Base-by-base conservation (phyloP, 2,329 filamentous ascomycete genomes). In the Colletotrichum sp. region DNA sequence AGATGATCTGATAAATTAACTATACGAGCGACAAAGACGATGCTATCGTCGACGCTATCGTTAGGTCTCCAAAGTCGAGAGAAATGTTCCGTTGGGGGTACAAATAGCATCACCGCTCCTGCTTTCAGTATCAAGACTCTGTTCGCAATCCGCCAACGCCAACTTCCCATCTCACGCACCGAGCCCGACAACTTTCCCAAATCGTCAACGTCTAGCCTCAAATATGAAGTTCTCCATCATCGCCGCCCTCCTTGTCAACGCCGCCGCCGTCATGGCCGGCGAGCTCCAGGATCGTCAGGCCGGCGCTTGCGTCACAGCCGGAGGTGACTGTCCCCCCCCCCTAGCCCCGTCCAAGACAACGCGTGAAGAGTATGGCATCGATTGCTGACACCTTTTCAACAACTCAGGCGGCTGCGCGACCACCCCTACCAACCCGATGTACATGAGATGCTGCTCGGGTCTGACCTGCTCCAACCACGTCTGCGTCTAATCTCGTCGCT, bases 21-120 rank as follows among this genome's bases (percentile, higher is more conserved):
- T 22, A 13, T 7, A 22, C 44, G 44, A 49, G 6, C 1, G 6
- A 4, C 0, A 11, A 0, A 13, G 1, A 12, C 2, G 44, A n/a
- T 13, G 44, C 44, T 49, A 22, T 22, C n/a, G 44, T 4, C 2
- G 44, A 49, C 5, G 44, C 44, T 49, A 49, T 49, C 11, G 44
- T 22, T n/a, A 13, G 44, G 2, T 49, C 39, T 2, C 6, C 44
- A 19, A 30, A 39, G 36, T 39, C 36, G 36, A 19, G 1, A 39
- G 2, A 3, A 39, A 19, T 19, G 4, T 3, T 36, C 15, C 8
- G 1, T 3, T 19, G 16, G 8, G 1, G 22, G 52, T 57, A 57
- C 52, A 27, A 16, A 57, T 27, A 57, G 22, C 49, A 0, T 55
- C 49, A 55, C 19, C 5, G 2, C 34, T 5, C 3, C 8, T 22